These are phyloP conservation scores for Ceratocystis destructans DNA, from an alignment of 2,329 filamentous ascomycete genomes.

Conservation along the genomic window DNA sequence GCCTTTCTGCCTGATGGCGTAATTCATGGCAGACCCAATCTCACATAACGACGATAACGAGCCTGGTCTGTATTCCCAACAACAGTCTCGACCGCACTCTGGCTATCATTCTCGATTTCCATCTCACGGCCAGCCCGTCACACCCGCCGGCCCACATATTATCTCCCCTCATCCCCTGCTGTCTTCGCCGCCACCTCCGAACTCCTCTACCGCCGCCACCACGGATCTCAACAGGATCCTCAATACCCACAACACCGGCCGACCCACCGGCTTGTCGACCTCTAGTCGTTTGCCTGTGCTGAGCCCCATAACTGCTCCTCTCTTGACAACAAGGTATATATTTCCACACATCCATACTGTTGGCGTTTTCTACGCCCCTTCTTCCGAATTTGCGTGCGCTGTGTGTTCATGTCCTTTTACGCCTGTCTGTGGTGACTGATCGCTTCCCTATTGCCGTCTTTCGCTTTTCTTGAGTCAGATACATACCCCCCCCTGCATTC, in stretches of 20 bases:
- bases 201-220: neutral
- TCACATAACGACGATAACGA: slow-evolving; percentile 23
- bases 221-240: neutral
- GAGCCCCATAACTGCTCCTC: neutral
- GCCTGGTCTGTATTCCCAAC: slow-evolving; percentile 12
- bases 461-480: too few species aligned
- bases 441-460: neutral
- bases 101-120: neutral
- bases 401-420: neutral
- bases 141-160: neutral
- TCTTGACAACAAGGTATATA: neutral
- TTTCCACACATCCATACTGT: neutral
- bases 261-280: neutral
- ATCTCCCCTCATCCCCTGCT: neutral
- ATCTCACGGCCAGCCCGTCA: neutral
- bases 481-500: neutral
- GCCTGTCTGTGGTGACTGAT: neutral
- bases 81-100: neutral
- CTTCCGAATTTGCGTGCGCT: neutral
- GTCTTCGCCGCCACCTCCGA: neutral
- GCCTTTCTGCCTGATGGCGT: slow-evolving; percentile 46
- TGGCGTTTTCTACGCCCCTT: neutral
- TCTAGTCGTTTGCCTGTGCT: neutral
- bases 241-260: neutral
- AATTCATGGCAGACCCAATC: slow-evolving; percentile 55